phyloP scores from a whole-genome alignment of 139 green algal species.

The Volvox africanus region DNA sequence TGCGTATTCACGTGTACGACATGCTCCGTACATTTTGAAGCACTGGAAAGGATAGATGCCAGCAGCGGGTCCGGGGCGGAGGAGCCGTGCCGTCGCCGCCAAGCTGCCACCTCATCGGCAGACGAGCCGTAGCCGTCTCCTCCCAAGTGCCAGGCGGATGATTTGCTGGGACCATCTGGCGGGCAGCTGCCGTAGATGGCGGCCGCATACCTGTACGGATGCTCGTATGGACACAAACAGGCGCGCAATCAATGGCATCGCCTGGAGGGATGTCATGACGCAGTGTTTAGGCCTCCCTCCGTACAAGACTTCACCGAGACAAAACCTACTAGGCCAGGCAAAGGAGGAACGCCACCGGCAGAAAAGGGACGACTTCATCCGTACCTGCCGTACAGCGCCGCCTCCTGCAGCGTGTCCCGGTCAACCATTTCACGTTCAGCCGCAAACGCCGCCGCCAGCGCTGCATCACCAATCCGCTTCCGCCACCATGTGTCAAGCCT shows the following conservation, averaged over 20 bases:
- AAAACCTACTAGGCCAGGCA: too few species aligned
- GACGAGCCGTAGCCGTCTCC: neutral
- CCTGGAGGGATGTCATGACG: too few species aligned
- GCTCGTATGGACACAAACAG: too few species aligned
- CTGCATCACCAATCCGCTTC: constrained; percentile 31
- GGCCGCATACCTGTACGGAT: constrained; percentile 19
- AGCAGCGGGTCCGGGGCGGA: neutral
- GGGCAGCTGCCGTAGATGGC: constrained; percentile 31
- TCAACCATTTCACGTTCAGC: constrained; percentile 17
- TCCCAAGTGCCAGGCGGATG: neutral
- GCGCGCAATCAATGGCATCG: too few species aligned
- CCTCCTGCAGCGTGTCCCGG: constrained; percentile 1
- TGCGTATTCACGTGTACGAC: constrained; percentile 37
- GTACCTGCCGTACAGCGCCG: constrained; percentile 27
- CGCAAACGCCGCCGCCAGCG: constrained; percentile 44
- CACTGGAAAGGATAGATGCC: neutral
- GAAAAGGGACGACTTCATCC: neutral
- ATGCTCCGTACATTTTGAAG: neutral
- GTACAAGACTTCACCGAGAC: too few species aligned
- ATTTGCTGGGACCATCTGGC: neutral
- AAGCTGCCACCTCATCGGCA: neutral
- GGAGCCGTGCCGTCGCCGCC: neutral
- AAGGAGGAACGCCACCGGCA: too few species aligned
- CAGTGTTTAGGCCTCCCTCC: too few species aligned
- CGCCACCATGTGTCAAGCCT: neutral